Base-by-base conservation (phyloP, 805 yeast genomes). In the Candida germanica region DNA sequence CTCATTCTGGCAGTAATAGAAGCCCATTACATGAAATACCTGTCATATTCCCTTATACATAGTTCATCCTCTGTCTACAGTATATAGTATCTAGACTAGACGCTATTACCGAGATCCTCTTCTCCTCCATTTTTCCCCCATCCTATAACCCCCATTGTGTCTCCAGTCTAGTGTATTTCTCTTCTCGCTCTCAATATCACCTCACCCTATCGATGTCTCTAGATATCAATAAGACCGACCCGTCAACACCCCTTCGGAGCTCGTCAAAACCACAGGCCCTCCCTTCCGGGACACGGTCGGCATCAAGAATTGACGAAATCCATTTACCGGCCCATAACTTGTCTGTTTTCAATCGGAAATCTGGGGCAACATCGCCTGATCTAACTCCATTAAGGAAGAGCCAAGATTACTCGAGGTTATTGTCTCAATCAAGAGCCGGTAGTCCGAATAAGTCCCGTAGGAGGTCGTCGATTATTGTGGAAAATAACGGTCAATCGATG, bases 381-480 rank as follows among this genome's bases (percentile, higher is more conserved):
- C n/a, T n/a, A n/a, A 19, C 17, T 23, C 29, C 31, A 26, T 33
- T 8, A 29, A 18, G 24, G 14, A 27, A 30, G 15, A 12, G 13
- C 13, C 11, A 9, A 10, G 20, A n/a, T 27, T 30, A 12, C 26
- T 25, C 7, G 12, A 7, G 12, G 12, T 6, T 14, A 12, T 12
- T 6, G 12, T 8, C 27, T 6, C 12, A 6, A 25, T 25, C 14
- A n/a, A 6, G 27, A 11, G 12, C 12, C 12, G 27, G 12, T 7
- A 25, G 6, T 25, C 7, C 7, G 26, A 28, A 17, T n/a, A n/a
- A n/a, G n/a, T n/a, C n/a, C 33, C 4, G 58, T 17, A 33, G 64
- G 29, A 39, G 66, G 11, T 54, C 64, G 1, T 61, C 65, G 0
- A 49, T 59, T 20, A 42, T 57, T 2, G 29, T 46, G 4, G 49